A percentile compares a stretch with the other conserved stretches of the same genome.
These are phyloP conservation scores for Aphanomyces cochlioides DNA, from an alignment of 352 stramenopile genomes.

Conservation along the genomic window DNA sequence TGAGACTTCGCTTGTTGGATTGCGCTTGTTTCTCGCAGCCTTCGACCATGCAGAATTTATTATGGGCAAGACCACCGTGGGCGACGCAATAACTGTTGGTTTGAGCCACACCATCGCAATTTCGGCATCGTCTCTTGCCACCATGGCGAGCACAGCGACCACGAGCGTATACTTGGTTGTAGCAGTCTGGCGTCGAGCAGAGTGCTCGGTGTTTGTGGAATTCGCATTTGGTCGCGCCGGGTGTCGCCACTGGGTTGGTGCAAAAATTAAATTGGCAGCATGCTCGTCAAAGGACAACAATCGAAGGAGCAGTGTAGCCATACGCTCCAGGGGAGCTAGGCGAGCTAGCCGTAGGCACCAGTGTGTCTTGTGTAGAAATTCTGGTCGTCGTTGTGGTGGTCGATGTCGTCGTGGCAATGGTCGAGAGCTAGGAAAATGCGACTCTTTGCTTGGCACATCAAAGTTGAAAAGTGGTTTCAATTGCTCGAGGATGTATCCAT, in stretches of 20 bases:
- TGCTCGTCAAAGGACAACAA: too few species aligned
- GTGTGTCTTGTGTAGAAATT: too few species aligned
- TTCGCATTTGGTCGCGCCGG: constrained; percentile 1
- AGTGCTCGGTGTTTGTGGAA: constrained; percentile 13
- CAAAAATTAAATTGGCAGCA: constrained; percentile 9
- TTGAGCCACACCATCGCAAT: neutral
- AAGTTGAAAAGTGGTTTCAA: too few species aligned
- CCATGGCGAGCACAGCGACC: constrained; percentile 2
- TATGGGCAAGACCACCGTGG: neutral
- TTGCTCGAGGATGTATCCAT: too few species aligned
- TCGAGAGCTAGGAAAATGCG: too few species aligned
- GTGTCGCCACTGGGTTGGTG: neutral
- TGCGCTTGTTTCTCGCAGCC: constrained; percentile 14
- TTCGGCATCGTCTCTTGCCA: neutral
- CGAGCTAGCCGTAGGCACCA: too few species aligned
- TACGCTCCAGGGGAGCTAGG: too few species aligned
- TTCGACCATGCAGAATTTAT: neutral
- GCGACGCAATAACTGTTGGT: neutral
- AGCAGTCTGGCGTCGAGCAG: neutral
- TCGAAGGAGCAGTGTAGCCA: too few species aligned
- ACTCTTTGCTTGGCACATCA: too few species aligned
- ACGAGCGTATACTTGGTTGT: constrained; percentile 19
- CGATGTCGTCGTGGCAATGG: too few species aligned
- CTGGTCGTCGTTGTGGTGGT: too few species aligned
- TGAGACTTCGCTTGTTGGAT: neutral